phyloP scores from a whole-genome alignment of 257 asterid species.

The Solanum microdontum region DNA sequence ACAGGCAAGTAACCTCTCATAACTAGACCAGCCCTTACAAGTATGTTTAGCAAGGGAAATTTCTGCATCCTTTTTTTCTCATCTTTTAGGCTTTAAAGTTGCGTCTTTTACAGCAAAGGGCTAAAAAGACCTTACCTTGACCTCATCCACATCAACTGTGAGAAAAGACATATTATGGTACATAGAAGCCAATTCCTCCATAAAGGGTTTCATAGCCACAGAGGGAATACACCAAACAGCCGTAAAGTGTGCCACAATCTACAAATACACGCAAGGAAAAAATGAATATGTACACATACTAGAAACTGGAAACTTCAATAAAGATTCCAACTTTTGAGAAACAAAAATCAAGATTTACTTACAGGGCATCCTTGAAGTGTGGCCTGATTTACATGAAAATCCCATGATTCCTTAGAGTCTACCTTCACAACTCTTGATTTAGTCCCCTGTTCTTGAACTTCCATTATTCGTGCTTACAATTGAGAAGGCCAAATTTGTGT shows the following conservation, averaged over 20 bases:
- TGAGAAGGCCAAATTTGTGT: neutral
- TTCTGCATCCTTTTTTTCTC: neutral
- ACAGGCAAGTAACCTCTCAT: neutral
- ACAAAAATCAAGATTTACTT: neutral
- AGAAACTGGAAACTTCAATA: neutral
- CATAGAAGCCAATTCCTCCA: constrained; percentile 22
- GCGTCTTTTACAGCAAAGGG: neutral
- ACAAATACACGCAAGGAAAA: neutral
- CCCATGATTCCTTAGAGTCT: constrained; percentile 34
- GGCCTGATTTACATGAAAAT: constrained; percentile 27
- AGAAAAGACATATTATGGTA: constrained; percentile 13
- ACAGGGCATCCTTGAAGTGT: constrained; percentile 26
- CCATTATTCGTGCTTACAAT: constrained; percentile 7
- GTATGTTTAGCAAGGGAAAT: neutral
- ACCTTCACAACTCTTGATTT: constrained; percentile 22
- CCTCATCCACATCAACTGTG: constrained; percentile 29
- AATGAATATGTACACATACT: neutral
- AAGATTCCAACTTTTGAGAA: neutral
- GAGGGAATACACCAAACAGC: constrained; percentile 37
- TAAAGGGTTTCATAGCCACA: constrained; percentile 22
- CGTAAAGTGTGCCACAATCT: constrained; percentile 26
- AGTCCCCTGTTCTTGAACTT: constrained; percentile 7
- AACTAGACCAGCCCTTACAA: neutral
- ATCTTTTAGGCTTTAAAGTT: neutral
- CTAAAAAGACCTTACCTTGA: constrained; percentile 10